These are phyloP conservation scores for Pilasporangium apinafurcum DNA, from an alignment of 352 stramenopile species.

Conservation along the genomic window DNA sequence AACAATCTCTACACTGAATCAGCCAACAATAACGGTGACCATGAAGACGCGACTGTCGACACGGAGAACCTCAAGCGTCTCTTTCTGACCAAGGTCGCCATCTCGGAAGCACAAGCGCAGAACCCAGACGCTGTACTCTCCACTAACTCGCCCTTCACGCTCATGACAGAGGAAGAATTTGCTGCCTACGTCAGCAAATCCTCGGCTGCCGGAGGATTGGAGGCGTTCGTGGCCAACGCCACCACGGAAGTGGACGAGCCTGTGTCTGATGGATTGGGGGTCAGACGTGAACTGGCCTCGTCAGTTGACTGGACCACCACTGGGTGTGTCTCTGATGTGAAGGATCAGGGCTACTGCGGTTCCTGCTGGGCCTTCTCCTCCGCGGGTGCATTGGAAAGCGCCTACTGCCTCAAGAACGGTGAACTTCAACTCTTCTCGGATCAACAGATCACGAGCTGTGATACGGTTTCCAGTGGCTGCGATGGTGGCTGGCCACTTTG, in stretches of 20 bases:
- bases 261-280: too few relatives aligned
- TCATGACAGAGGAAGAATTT: constrained; percentile 73
- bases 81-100: constrained; percentile 55
- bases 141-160: constrained; percentile 57
- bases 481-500: constrained; percentile 86
- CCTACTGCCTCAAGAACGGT: constrained; percentile 3
- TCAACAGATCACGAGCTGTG: constrained; percentile 91
- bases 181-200: constrained; percentile 36
- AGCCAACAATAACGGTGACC: constrained; percentile 4
- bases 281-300: too few relatives aligned
- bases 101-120: constrained; percentile 29
- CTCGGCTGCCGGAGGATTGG: constrained; percentile 11
- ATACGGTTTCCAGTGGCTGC: constrained; percentile 78
- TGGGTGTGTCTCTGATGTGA: constrained; percentile 51
- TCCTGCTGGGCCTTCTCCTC: constrained; percentile 94
- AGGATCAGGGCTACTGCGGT: constrained; percentile 90
- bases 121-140: constrained; percentile 68
- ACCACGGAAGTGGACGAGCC: too few relatives aligned
- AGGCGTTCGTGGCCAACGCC: not conserved
- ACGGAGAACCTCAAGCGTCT: constrained; percentile 49
- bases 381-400: too few relatives aligned
- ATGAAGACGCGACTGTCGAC: constrained; percentile 3
- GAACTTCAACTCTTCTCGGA: constrained; percentile 85
- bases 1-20: constrained; percentile 23
- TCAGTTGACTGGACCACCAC: constrained; percentile 53